phyloP scores from a whole-genome alignment of 768 basidiomycete genomes.

The Collybiopsis confluens region DNA sequence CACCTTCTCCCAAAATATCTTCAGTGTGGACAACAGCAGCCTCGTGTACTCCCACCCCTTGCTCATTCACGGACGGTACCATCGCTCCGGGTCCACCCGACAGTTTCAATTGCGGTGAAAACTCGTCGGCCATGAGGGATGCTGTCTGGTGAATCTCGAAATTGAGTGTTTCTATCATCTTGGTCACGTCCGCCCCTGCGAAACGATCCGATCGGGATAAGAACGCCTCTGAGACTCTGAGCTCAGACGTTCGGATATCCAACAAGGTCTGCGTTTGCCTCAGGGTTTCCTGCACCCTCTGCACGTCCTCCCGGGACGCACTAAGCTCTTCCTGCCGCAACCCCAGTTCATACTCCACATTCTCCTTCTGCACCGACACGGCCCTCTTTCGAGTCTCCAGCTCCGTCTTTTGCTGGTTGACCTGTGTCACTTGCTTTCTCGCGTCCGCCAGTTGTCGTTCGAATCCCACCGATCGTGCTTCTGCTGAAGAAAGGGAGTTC shows the following conservation, averaged over 20 bases:
- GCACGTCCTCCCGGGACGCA: constrained; percentile 19
- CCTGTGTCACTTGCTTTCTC: constrained; percentile 10
- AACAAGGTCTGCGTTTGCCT: constrained; percentile 23
- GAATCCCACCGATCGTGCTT: neutral
- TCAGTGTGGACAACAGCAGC: constrained; percentile 6
- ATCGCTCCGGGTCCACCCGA: constrained; percentile 7
- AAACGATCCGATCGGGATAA: constrained; percentile 29
- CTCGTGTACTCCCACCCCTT: neutral
- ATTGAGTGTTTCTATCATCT: constrained; percentile 30
- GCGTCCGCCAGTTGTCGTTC: neutral
- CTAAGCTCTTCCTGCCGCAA: constrained; percentile 17
- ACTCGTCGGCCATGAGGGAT: constrained; percentile 31
- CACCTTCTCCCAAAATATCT: constrained; percentile 12
- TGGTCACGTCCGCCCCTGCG: constrained; percentile 31
- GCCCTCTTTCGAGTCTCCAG: constrained; percentile 7
- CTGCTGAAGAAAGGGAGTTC: constrained; percentile 5
- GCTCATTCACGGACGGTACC: constrained; percentile 14
- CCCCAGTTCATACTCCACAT: constrained; percentile 15
- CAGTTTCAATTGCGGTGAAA: constrained; percentile 11
- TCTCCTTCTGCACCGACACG: constrained; percentile 15
- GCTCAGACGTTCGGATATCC: constrained; percentile 31
- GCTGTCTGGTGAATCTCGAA: constrained; percentile 32
- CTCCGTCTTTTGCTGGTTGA: constrained; percentile 10
- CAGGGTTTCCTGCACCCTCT: constrained; percentile 18
- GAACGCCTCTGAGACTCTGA: constrained; percentile 34